phyloP scores from a whole-genome alignment of 257 asterid species.

The Plantago ovata region DNA sequence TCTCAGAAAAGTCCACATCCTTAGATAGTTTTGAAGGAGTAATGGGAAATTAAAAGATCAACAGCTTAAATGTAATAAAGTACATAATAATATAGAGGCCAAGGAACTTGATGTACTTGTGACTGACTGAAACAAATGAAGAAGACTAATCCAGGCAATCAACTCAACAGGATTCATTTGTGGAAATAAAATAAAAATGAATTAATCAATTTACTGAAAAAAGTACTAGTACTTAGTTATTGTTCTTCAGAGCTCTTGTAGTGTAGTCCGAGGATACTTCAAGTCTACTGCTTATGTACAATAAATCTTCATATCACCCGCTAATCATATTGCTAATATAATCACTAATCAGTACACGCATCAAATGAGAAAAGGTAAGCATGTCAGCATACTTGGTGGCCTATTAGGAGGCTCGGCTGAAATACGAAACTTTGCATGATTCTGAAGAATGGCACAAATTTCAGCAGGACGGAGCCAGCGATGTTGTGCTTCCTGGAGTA shows the following conservation, averaged over 20 bases:
- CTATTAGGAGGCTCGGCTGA: constrained; percentile 75
- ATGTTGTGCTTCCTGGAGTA: constrained; percentile 74
- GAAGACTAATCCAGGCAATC: neutral
- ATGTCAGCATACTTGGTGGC: constrained; percentile 60
- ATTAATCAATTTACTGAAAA: neutral
- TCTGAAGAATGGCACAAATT: constrained; percentile 75
- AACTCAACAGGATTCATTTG: neutral
- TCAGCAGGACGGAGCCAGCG: constrained; percentile 97
- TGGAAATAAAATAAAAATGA: neutral
- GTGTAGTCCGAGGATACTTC: neutral
- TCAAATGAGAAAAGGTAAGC: neutral
- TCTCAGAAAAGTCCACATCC: too few species aligned
- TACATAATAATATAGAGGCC: too few species aligned
- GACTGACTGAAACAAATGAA: too few species aligned
- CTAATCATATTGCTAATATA: neutral
- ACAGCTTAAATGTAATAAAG: too few species aligned
- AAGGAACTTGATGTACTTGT: too few species aligned
- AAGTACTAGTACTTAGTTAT: neutral
- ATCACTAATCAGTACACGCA: neutral
- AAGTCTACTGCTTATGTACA: neutral
- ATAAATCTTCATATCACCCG: constrained; percentile 11
- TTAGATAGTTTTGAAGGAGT: too few species aligned
- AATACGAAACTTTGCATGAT: constrained; percentile 64
- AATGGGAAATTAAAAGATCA: too few species aligned
- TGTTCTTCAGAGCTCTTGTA: constrained; percentile 6